phyloP scores from a whole-genome alignment of 2,329 filamentous ascomycete genomes.

The Colletotrichum sp. region DNA sequence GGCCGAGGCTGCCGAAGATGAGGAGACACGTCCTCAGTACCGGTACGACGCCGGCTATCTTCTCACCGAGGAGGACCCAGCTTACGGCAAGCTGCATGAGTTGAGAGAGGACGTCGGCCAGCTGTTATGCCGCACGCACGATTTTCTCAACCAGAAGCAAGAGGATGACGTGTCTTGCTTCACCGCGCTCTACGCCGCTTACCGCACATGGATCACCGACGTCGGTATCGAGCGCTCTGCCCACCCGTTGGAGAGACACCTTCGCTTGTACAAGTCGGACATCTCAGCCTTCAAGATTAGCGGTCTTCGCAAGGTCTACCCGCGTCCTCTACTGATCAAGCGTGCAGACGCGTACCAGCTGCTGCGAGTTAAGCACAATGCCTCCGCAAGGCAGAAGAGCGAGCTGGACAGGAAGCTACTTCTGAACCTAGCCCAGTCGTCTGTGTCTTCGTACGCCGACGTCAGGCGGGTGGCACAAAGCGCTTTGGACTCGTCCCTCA shows the following conservation, averaged over 20 bases:
- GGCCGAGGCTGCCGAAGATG: conserved; percentile 74
- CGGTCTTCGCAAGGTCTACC: conserved; percentile 89
- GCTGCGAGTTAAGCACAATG: conserved; percentile 92
- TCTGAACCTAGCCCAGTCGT: conserved; percentile 87
- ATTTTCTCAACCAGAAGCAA: conserved; percentile 81
- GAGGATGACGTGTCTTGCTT: conserved; percentile 97
- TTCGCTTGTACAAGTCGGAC: conserved; percentile 83
- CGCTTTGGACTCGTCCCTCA: conserved; percentile 90
- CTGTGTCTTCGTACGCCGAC: conserved; percentile 90
- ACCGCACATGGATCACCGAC: conserved; percentile 96
- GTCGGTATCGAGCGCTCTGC: conserved; percentile 96
- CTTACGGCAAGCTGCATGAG: conserved; percentile 79
- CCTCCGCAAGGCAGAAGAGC: conserved; percentile 84
- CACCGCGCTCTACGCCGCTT: conserved; percentile 89
- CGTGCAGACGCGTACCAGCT: conserved; percentile 94
- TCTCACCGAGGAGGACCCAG: conserved; percentile 59
- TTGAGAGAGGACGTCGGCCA: conserved; percentile 81
- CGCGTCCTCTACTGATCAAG: conserved; percentile 88
- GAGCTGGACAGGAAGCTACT: conserved; percentile 87
- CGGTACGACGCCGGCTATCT: conserved; percentile 88
- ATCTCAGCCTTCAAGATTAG: conserved; percentile 94
- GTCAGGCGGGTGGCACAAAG: conserved; percentile 93
- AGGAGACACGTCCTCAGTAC: conserved; percentile 85
- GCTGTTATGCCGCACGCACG: conserved; percentile 82
- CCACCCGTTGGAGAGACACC: conserved; percentile 87